Percentiles rank a stretch among this genome's conserved stretches.
Evolutionary conservation across 805 yeast genomes (phyloP).

Genomic region (Candida ficus): DNA sequence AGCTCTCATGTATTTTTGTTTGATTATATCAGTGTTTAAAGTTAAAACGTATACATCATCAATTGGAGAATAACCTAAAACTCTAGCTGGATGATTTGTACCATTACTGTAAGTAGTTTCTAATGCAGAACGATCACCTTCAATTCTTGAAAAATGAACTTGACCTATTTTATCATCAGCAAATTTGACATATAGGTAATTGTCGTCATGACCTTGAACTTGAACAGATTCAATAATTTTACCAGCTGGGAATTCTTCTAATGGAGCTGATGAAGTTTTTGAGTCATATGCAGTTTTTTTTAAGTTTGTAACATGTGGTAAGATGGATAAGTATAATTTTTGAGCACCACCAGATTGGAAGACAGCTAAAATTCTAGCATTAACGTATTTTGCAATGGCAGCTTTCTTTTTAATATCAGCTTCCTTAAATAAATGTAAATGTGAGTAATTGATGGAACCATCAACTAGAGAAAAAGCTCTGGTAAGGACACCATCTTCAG

Average conservation of each 20-base stretch:
- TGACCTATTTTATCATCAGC: slow-evolving; percentile 60
- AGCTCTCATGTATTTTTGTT: slow-evolving; percentile 59
- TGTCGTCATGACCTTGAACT: slow-evolving; percentile 54
- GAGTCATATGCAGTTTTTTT: slow-evolving; percentile 14
- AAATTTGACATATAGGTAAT: slow-evolving; percentile 51
- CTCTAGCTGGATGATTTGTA: slow-evolving; percentile 69
- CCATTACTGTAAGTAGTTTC: slow-evolving; percentile 52
- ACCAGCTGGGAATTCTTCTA: slow-evolving; percentile 78
- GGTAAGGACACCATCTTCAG: slow-evolving; percentile 59
- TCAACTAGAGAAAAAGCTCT: slow-evolving; percentile 71
- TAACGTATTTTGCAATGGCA: slow-evolving; percentile 61
- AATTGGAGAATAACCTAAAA: slow-evolving; percentile 59
- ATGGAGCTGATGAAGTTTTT: slow-evolving; percentile 31
- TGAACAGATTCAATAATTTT: slow-evolving; percentile 50
- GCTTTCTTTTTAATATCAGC: slow-evolving; percentile 54
- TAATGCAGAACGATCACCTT: slow-evolving; percentile 37
- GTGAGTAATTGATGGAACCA: slow-evolving; percentile 66
- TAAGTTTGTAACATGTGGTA: slow-evolving; percentile 47
- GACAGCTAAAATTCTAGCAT: slow-evolving; percentile 66
- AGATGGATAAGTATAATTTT: slow-evolving; percentile 57
- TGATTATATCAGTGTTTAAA: slow-evolving; percentile 58
- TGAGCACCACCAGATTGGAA: slow-evolving; percentile 47
- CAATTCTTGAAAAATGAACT: slow-evolving; percentile 71
- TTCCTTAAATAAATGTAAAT: slow-evolving; percentile 42
- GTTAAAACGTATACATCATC: slow-evolving; percentile 69